phyloP scores from a whole-genome alignment of 345 rosid genomes.

The Kernera saxatilis region DNA sequence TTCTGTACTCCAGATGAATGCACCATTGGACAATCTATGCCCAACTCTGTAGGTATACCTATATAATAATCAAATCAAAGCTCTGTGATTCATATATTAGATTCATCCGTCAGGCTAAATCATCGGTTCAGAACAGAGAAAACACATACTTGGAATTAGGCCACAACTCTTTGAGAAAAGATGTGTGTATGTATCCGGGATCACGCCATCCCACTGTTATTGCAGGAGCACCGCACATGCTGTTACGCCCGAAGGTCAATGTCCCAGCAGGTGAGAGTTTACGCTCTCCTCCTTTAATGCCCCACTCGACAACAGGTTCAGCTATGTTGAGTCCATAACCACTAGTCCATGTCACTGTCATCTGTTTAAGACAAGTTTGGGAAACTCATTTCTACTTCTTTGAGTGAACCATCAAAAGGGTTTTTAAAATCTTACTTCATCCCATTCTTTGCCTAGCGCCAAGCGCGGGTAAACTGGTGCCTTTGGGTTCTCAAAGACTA shows the following conservation, averaged over 20 bases:
- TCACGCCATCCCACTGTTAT: constrained; percentile 79
- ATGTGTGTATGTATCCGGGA: constrained; percentile 72
- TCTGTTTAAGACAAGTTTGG: constrained; percentile 28
- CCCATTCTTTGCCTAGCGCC: constrained; percentile 67
- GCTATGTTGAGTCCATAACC: constrained; percentile 55
- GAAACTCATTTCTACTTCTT: background rate
- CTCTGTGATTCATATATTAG: background rate
- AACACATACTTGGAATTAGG: constrained; percentile 42
- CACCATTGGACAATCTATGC: constrained; percentile 44
- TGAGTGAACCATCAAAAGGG: background rate
- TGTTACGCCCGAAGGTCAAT: constrained; percentile 42
- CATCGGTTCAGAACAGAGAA: background rate
- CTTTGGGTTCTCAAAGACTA: constrained; percentile 53
- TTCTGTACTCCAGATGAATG: constrained; percentile 52
- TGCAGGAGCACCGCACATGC: constrained; percentile 72
- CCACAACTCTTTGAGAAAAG: constrained; percentile 66
- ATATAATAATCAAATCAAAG: constrained; percentile 4
- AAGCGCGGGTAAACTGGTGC: constrained; percentile 69
- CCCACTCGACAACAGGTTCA: constrained; percentile 69
- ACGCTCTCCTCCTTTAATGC: constrained; percentile 38
- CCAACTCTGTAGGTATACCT: constrained; percentile 66
- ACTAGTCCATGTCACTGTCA: constrained; percentile 82
- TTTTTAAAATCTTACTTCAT: constrained; percentile 43
- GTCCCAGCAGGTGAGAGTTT: constrained; percentile 58
- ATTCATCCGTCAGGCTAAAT: background rate